Evolutionary conservation across 1,284 basidiomycete species (phyloP).

Genomic region (Waitea zeae): DNA sequence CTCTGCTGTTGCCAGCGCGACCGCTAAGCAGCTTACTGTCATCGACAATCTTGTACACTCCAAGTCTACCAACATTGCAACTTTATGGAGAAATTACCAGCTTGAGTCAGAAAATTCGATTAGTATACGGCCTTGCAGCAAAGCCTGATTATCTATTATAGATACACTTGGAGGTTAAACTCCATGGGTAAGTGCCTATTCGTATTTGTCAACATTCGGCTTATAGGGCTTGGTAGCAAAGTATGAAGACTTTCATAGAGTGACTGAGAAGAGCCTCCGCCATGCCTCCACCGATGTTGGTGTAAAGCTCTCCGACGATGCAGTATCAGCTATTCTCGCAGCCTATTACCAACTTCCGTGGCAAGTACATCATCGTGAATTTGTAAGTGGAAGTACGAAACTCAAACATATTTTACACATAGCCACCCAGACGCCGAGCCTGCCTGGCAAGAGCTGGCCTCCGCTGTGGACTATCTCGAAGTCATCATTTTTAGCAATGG

Average conservation of each 20-base stretch:
- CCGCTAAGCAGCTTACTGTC: constrained; percentile 6
- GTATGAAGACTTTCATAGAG: constrained; percentile 15
- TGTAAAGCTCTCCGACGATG: constrained; percentile 6
- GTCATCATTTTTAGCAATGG: constrained; percentile 16
- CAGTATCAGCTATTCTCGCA: constrained; percentile 9
- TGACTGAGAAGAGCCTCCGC: constrained; percentile 12
- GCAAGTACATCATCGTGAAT: no score
- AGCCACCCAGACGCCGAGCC: neutral
- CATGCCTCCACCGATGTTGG: constrained; percentile 13
- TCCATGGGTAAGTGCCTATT: constrained; percentile 14
- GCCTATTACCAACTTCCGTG: constrained; percentile 11
- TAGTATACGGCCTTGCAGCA: neutral
- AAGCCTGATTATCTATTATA: constrained; percentile 5
- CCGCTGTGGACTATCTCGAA: constrained; percentile 7
- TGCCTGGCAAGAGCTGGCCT: constrained; percentile 11
- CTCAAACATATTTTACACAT: neutral
- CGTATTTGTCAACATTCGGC: neutral
- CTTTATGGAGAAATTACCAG: constrained; percentile 14
- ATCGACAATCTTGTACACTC: constrained; percentile 6
- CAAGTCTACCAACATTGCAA: constrained; percentile 9
- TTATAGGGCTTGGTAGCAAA: constrained; percentile 7
- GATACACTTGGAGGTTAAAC: constrained; percentile 17
- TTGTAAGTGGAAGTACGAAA: no score
- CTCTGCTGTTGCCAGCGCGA: constrained; percentile 9
- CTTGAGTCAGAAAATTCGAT: constrained; percentile 13